Evolutionary conservation across 176 grass and related monocot genomes (phyloP).

Genomic region (Secale cereale): DNA sequence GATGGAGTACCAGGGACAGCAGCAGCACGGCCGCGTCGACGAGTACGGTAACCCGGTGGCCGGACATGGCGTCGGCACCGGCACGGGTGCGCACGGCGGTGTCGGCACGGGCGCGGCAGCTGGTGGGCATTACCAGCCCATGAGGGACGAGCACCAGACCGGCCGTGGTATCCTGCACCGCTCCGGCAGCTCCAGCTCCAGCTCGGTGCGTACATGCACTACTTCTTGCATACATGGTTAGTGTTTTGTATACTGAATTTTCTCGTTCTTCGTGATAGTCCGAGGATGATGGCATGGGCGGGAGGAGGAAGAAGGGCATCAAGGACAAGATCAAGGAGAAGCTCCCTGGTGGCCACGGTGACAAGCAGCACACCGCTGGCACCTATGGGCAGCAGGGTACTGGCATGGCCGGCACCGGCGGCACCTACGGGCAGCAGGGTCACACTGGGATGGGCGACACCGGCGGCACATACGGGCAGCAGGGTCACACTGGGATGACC

Average conservation of each 20-base stretch:
- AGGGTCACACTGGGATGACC: neutral
- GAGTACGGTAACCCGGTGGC: conserved; percentile 6
- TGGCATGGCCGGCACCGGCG: neutral
- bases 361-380: neutral
- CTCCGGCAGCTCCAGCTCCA: conserved; percentile 12
- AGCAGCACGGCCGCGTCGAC: conserved; percentile 9
- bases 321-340: conserved; percentile 19
- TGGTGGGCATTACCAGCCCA: neutral
- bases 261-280: neutral
- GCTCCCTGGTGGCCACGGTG: neutral
- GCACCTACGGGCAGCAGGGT: neutral
- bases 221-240: neutral
- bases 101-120: neutral
- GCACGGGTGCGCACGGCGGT: neutral
- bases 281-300: neutral
- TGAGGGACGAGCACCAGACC: neutral
- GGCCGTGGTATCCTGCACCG: conserved; percentile 7
- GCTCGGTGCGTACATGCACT: neutral
- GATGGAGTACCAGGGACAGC: conserved; percentile 14
- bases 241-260: neutral
- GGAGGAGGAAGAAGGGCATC: conserved; percentile 11
- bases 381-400: neutral
- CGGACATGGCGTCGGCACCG: neutral
- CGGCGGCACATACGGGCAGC: neutral
- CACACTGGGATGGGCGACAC: neutral